These are phyloP conservation scores for Suhomyces ambrosiae DNA, from an alignment of 1,139 yeast genomes.

Conservation along the genomic window DNA sequence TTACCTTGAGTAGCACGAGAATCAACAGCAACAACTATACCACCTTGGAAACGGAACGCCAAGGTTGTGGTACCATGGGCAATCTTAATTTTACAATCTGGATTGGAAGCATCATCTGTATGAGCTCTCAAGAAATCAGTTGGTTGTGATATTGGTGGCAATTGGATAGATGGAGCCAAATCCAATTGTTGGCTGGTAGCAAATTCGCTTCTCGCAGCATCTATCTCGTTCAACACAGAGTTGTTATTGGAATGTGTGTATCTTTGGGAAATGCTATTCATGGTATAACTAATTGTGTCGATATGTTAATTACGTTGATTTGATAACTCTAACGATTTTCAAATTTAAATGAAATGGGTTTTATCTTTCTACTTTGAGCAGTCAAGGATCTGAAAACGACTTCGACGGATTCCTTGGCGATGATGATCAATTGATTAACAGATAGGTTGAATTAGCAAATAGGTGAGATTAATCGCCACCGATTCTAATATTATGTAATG, in stretches of 20 bases:
- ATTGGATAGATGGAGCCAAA: slow-evolving; percentile 65
- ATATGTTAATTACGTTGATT: neutral
- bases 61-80: slow-evolving; percentile 99
- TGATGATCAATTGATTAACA: slow-evolving; percentile 3
- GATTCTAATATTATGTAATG: no score
- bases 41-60: slow-evolving; percentile 95
- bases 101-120: slow-evolving; percentile 89
- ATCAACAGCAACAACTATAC: slow-evolving; percentile 95
- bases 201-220: slow-evolving; percentile 26
- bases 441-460: neutral
- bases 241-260: slow-evolving; percentile 37
- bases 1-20: slow-evolving; percentile 98
- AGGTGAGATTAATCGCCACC: slow-evolving; percentile 11
- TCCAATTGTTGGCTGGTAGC: slow-evolving; percentile 32
- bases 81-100: slow-evolving; percentile 92
- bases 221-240: slow-evolving; percentile 33
- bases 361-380: no score
- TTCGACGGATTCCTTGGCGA: neutral
- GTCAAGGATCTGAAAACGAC: neutral
- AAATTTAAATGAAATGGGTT: neutral
- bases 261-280: slow-evolving; percentile 48
- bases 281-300: slow-evolving; percentile 15
- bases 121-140: slow-evolving; percentile 97
- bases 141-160: slow-evolving; percentile 89
- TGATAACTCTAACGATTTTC: neutral